phyloP scores from a whole-genome alignment of 352 stramenopile species.

The Halophytophthora batemanensis region DNA sequence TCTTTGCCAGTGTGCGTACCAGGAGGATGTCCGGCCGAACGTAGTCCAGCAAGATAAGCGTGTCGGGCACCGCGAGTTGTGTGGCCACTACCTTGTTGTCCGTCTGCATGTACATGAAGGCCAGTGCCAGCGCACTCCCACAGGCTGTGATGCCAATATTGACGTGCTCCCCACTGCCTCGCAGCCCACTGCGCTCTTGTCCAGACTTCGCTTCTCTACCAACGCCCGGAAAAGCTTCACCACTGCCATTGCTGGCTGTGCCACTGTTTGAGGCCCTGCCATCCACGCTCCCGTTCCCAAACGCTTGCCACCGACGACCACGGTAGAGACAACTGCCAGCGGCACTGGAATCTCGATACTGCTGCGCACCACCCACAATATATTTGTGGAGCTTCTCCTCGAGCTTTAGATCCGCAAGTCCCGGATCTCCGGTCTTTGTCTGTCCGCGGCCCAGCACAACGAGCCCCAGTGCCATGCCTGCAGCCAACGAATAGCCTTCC shows the following conservation, averaged over 20 bases:
- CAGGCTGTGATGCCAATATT: conserved; percentile 96
- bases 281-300: conserved; percentile 35
- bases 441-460: conserved; percentile 90
- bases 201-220: conserved; percentile 60
- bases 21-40: conserved; percentile 95
- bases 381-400: conserved; percentile 96
- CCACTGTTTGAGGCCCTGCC: conserved; percentile 11
- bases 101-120: conserved; percentile 96
- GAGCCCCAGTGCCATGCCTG: conserved; percentile 94
- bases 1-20: conserved; percentile 91
- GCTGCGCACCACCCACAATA: conserved; percentile 82
- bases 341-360: conserved; percentile 40
- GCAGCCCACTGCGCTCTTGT: conserved; percentile 21
- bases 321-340: conserved; percentile 67
- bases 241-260: conserved; percentile 22
- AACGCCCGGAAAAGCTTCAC: conserved; percentile 27
- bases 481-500: conserved; percentile 92
- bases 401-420: conserved; percentile 94
- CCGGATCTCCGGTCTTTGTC: conserved; percentile 66
- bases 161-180: conserved; percentile 77
- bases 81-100: conserved; percentile 83
- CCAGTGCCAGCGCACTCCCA: conserved; percentile 91
- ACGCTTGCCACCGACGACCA: conserved; percentile 58
- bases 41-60: conserved; percentile 94
- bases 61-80: conserved; percentile 91